Evolutionary conservation across 2,329 filamentous ascomycete genomes (phyloP), one percentile per base, ranked within the genome.

Genomic region (Trichoderma arundinaceum): DNA sequence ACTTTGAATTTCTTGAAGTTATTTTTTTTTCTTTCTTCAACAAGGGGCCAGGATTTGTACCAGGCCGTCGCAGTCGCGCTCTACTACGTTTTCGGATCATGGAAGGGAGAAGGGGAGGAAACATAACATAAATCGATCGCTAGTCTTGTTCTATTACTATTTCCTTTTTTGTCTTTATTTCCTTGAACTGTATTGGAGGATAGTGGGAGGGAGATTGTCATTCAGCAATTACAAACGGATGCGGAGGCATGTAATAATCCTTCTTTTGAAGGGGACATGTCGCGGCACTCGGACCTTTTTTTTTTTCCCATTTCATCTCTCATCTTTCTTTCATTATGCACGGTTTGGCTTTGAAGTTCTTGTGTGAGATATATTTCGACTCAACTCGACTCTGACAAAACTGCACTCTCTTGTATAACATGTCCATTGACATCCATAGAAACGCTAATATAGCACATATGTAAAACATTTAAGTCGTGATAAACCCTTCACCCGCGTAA

Each of bases 361-460:
- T 41, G 12, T 49, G 61, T 41, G 43, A 44, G 43, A 57, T 32
- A 17, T 32, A 32, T 64, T 41, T 39, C 52, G 53, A 57, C 44
- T 64, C 43, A 51, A 46, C 60, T 54, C 32, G 13, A 46, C 32
- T 46, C n/a, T 63, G 32, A 53, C n/a, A 54, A 22, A 63, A 39
- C 39, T 63, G 49, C 39, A 19, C 39, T 54, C 9, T 33, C 22
- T 35, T 44, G 10, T 32, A 63, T 46, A 44, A 54, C 17, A 44
- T n/a, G 39, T 53, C 60, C 49, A 38, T 48, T 46, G 61, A 64
- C 35, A 65, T 12, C 49, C 60, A 63, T 54, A 54, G 46, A 59
- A 57, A 49, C 59, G 64, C 64, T 62, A 66, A 66, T 62, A 66
- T 56, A 52, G 39, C 39, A 66, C 28, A 51, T 22, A 60, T 66